These are phyloP conservation scores for Aspergillus arachidicola DNA, from an alignment of 2,329 filamentous ascomycete genomes.

Conservation along the genomic window DNA sequence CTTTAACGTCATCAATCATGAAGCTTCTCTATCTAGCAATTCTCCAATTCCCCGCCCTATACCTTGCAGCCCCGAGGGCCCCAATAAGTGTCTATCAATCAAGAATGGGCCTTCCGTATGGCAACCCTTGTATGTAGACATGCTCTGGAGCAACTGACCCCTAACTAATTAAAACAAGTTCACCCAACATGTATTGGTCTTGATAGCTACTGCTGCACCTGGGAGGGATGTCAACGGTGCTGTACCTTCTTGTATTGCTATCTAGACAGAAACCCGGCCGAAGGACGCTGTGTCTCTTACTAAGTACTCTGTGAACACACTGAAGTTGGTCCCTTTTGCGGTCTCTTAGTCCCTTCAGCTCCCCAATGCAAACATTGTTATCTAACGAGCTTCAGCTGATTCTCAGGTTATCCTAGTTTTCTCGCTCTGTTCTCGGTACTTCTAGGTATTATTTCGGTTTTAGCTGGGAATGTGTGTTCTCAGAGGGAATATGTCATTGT, in stretches of 20 bases:
- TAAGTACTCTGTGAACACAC: background rate
- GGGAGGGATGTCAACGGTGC: background rate
- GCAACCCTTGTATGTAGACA: background rate
- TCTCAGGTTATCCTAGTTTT: background rate
- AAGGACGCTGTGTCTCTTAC: background rate
- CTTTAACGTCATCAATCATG: background rate
- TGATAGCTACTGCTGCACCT: background rate
- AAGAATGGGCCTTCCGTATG: background rate
- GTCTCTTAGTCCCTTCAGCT: background rate
- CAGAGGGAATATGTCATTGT: too few species aligned
- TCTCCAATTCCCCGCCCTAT: background rate
- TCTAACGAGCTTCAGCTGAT: background rate
- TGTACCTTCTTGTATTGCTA: background rate
- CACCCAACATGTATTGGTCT: background rate
- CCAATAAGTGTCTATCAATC: background rate
- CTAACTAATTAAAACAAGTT: background rate
- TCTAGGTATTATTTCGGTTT: too few species aligned
- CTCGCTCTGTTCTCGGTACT: background rate
- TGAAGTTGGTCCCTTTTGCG: background rate
- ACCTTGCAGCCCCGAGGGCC: background rate
- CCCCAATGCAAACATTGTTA: background rate
- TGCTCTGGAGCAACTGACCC: background rate
- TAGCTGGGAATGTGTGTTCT: too few species aligned
- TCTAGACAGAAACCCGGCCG: background rate
- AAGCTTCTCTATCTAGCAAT: background rate